Base-by-base conservation (phyloP, 495 filamentous ascomycete genomes). In the Neurospora tetraspora region DNA sequence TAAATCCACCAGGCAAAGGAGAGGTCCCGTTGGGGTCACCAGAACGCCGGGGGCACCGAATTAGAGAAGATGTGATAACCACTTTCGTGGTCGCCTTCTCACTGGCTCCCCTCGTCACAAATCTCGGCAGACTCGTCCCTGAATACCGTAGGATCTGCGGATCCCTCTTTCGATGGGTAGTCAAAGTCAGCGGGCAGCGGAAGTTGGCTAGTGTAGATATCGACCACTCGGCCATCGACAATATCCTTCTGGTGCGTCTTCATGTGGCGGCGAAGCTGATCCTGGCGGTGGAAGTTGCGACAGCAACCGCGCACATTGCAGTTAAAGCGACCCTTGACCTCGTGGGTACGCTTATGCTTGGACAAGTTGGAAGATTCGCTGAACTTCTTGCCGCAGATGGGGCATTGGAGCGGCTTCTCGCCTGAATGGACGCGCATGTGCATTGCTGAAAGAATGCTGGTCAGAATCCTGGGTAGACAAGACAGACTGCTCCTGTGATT, bases 321-420 rank as follows among this genome's bases (percentile, higher is more conserved):
- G 8, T 74, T 79, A 73, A 86, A 85, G 14, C 81, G 78, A n/a
- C 83, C 86, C 70, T 83, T 80, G 75, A 85, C 78, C 40, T 86
- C 85, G 72, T 87, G 82, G 14, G 82, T 88, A 43, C 83, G 85
- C 40, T 83, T 82, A 70, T 86, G 83, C 71, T 88, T 87, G 73
- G 85, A 84, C 42, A 88, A 76, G 77, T 89, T 86, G n/a, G 84
- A 88, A 12, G 86, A 88, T 71, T 88, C 86, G 70, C 84, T 82
- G 71, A 88, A 88, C 8, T 77, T 72, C 71, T 85, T 86, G 45
- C 82, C 81, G 72, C 86, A 88, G 23, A 82, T 78, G 1, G 82
- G 78, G 73, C 86, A 87, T 42, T 78, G 73, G 1, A 88, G 78
- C 1, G 86, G 85, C 69, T 86, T 88, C 20, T 75, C 77, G 31